Evolutionary conservation across 345 rosid genomes (phyloP).

Genomic region (Salix arbutifolia): DNA sequence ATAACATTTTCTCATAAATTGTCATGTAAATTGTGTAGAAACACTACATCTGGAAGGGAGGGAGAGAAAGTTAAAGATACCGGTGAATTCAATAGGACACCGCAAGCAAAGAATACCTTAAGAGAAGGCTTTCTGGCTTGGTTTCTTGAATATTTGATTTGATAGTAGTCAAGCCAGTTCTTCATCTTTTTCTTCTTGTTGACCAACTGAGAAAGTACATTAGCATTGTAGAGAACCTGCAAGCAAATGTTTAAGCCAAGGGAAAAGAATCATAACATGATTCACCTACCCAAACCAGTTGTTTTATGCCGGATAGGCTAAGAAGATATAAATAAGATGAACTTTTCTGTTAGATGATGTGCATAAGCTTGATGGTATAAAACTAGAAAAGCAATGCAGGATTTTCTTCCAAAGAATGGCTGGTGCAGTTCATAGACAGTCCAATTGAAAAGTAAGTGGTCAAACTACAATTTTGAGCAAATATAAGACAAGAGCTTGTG

Average conservation of each 20-base stretch:
- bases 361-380: not conserved
- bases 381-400: not conserved
- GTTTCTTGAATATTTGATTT: constrained; percentile 63
- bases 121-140: constrained; percentile 44
- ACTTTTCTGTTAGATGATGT: not conserved
- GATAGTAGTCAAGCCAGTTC: constrained; percentile 87
- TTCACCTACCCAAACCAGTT: not conserved
- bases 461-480: not conserved
- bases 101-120: constrained; percentile 42
- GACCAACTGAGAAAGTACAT: constrained; percentile 56
- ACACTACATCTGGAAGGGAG: not conserved
- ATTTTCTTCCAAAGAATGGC: not conserved
- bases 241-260: constrained; percentile 6
- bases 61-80: not conserved
- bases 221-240: constrained; percentile 82
- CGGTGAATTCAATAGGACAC: not conserved
- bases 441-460: not conserved
- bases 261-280: not conserved
- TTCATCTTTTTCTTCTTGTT: constrained; percentile 56
- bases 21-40: not conserved
- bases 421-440: not conserved
- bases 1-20: not conserved
- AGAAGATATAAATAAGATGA: not conserved
- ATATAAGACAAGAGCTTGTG: not conserved
- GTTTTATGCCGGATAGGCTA: not conserved